Base-by-base conservation (phyloP, 768 basidiomycete species). In the Pulveroboletus sp. region DNA sequence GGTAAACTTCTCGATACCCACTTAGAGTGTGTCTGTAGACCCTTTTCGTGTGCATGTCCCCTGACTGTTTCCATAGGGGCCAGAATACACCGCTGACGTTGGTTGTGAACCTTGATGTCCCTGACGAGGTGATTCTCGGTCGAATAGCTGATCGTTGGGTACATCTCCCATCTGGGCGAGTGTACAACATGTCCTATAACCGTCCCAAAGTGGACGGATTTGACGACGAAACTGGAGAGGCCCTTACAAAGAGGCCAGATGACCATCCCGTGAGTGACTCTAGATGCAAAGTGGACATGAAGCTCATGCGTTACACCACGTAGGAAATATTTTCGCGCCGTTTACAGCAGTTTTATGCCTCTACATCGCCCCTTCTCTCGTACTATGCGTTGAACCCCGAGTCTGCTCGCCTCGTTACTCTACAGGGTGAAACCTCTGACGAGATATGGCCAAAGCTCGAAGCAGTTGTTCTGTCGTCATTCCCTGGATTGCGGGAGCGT, bases 101-200 rank as follows among this genome's bases (percentile, higher is more conserved):
- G 39, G 78, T 95, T 35, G 82, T 93, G 47, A 90, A 92, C 65
- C 74, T 96, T 27, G 85, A 92, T 55, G 90, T 96, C n/a, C 78
- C 90, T 1, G 92, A 95, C 62, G 76, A 86, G 50, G 77, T 91
- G 45, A 93, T 95, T 61, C 73, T 94, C 17, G 75, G 79, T 51
- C 86, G 93, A 43, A 93, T 95, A 58, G 86, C 87, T 11, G 91
- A 94, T 63, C 85, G 93, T 36, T 94, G 86, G 87, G 78, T 94
- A 21, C 93, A 95, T 64, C 74, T 86, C 12, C 81, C 89, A 7
- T 93, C 91, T 0, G 93, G 93, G 14, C 79, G 93, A 11, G 84
- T 94, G 11, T 96, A 96, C 74, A 95, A 93, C 68, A 75, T 83
- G 66, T 83, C 84, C 8, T 95, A 91, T 69, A 95, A 93, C 67